A percentile compares a stretch with the other conserved stretches of the same genome.
Evolutionary conservation across 768 basidiomycete genomes (phyloP).

Genomic region (Sarcomyxa edulis): DNA sequence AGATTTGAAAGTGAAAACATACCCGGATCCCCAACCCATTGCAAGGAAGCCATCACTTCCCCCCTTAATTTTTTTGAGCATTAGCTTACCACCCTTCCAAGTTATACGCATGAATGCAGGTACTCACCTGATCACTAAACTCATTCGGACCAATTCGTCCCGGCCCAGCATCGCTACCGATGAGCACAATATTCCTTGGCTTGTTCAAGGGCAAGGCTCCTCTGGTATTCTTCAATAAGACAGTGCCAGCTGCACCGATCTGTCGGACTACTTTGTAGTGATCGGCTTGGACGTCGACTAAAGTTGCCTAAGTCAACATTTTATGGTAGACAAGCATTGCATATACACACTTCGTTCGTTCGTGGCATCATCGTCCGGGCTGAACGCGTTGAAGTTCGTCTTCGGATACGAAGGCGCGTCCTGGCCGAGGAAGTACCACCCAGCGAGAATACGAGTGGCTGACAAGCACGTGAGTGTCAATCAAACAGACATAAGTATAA

Average conservation of each 20-base stretch:
- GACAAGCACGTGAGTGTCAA: no score
- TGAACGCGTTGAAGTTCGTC: conserved; percentile 70
- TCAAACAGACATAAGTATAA: no score
- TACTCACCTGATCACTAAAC: conserved; percentile 46
- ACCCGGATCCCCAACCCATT: conserved; percentile 91
- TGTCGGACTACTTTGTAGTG: conserved; percentile 64
- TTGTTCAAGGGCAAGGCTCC: conserved; percentile 54
- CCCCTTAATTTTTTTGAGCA: no score
- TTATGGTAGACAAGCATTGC: no score
- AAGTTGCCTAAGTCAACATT: no score
- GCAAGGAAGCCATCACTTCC: conserved; percentile 72
- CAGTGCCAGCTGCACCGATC: conserved; percentile 72
- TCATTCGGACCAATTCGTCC: conserved; percentile 65
- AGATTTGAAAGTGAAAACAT: no score
- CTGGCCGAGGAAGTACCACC: conserved; percentile 65
- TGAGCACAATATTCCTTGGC: conserved; percentile 52
- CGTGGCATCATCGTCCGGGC: conserved; percentile 39
- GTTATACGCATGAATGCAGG: background rate
- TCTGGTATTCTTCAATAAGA: conserved; percentile 69
- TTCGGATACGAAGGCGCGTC: conserved; percentile 56
- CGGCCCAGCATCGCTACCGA: conserved; percentile 65
- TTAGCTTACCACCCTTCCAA: no score
- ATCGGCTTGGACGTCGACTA: conserved; percentile 64
- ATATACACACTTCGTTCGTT: no score
- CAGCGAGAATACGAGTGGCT: conserved; percentile 72